Base-by-base conservation (phyloP, 2,329 filamentous ascomycete genomes). In the Epicoccum nigrum region DNA sequence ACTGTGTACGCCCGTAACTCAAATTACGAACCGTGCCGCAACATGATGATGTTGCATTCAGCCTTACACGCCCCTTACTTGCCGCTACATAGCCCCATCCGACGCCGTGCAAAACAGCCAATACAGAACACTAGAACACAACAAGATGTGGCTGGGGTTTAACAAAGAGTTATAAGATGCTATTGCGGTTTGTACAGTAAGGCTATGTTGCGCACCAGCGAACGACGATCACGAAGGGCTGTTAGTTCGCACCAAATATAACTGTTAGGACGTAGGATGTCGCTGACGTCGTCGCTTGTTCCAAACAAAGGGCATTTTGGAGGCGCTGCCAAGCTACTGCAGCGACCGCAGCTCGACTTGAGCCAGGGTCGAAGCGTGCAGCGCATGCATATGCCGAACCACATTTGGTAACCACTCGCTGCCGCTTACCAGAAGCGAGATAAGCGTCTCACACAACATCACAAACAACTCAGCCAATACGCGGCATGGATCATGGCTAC, bases 381-480 rank as follows among this genome's bases (percentile, higher is more conserved):
- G 58, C 47, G 53, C 50, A 54, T 49, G 54, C 54, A 53, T 56
- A 51, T 56, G 44, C 59, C 51, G 56, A 53, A 43, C 52, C 48
- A 16, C 38, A 44, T 59, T 41, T 27, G 56, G 56, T 34, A 51
- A 45, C 28, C 38, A 38, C 20, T 42, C 28, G 30, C 51, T 40
- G 13, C 39, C 40, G 49, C 55, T 53, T 51, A 54, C 55, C 40
- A 42, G 45, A 48, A 52, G 35, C 40, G 40, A 45, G 28, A 35
- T 33, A 65, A 59, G 60, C 59, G 55, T 62, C 54, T 58, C 39
- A 54, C 54, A 43, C 47, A 41, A 46, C 25, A 57, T 57, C 50
- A 56, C 48, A 35, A 47, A 46, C 35, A 37, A 39, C 48, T 52
- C 47, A 63, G 56, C 55, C 54, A 45, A 54, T 35, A 32, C 38